These are phyloP conservation scores for Pseudogymnoascus sp. DNA, from an alignment of 2,329 filamentous ascomycete species.

Conservation along the genomic window DNA sequence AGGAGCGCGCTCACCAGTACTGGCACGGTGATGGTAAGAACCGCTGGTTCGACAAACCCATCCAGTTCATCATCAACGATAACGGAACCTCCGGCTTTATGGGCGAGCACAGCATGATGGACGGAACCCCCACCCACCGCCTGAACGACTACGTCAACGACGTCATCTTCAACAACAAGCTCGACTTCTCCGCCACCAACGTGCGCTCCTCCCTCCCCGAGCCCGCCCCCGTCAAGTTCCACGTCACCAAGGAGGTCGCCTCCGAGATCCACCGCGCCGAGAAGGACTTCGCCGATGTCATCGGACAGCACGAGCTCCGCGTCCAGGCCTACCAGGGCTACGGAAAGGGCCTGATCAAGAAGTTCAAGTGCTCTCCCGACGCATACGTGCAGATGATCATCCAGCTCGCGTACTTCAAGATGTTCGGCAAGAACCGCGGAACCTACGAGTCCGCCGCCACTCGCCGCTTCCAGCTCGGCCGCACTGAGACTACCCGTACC, in stretches of 20 bases:
- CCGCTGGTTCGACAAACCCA: constrained; percentile 95
- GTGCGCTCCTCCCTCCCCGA: constrained; percentile 79
- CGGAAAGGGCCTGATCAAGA: constrained; percentile 97
- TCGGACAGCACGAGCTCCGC: constrained; percentile 78
- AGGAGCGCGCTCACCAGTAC: constrained; percentile 92
- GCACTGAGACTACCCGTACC: constrained; percentile 89
- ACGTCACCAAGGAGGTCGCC: constrained; percentile 63
- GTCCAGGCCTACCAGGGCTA: constrained; percentile 97
- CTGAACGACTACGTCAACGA: constrained; percentile 92
- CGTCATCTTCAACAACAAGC: constrained; percentile 86
- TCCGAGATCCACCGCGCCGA: constrained; percentile 70
- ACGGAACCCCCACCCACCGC: constrained; percentile 93
- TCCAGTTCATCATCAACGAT: constrained; percentile 97
- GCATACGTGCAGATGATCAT: constrained; percentile 98
- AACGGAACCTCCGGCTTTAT: constrained; percentile 97
- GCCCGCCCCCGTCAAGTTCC: constrained; percentile 68
- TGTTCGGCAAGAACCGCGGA: constrained; percentile 95
- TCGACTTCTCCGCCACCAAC: constrained; percentile 73
- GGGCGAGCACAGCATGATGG: constrained; percentile 99
- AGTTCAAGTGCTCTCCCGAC: constrained; percentile 96
- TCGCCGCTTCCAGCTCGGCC: constrained; percentile 88
- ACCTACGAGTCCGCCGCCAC: constrained; percentile 97
- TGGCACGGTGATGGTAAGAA: constrained; percentile 97
- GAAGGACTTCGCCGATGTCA: constrained; percentile 70
- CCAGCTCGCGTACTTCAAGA: constrained; percentile 95